phyloP scores from a whole-genome alignment of 2,329 filamentous ascomycete genomes.

The Talaromyces piceae region DNA sequence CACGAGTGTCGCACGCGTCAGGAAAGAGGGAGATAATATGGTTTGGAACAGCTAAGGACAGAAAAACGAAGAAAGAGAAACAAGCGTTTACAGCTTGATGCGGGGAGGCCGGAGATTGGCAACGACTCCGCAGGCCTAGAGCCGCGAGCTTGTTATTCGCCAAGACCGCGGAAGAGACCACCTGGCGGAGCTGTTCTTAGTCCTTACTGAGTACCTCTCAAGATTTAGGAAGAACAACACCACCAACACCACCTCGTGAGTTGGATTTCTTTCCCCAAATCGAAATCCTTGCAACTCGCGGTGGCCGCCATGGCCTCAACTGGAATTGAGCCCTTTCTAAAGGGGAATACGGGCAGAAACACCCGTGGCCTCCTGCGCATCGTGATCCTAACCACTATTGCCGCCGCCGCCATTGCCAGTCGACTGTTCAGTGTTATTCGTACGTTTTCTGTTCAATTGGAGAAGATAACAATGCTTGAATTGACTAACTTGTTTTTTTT shows the following conservation, averaged over 20 bases:
- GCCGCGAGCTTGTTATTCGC: constrained; percentile 17
- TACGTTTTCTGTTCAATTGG: constrained; percentile 41
- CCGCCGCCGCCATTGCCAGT: constrained; percentile 82
- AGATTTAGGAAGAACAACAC: neutral
- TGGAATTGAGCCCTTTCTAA: constrained; percentile 55
- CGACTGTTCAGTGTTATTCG: constrained; percentile 97
- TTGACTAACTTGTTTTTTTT: constrained; percentile 3
- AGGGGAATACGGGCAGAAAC: constrained; percentile 71
- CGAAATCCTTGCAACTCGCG: constrained; percentile 20
- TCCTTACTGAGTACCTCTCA: constrained; percentile 8
- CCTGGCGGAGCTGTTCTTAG: constrained; percentile 31
- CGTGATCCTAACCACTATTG: constrained; percentile 84
- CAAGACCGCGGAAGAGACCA: constrained; percentile 37
- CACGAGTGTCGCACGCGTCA: neutral
- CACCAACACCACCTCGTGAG: constrained; percentile 7
- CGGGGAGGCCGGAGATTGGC: constrained; percentile 1
- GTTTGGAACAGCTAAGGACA: no score
- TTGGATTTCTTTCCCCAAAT: constrained; percentile 18
- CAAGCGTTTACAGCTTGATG: neutral
- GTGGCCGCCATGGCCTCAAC: constrained; percentile 41
- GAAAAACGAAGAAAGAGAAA: neutral
- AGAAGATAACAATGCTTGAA: no score
- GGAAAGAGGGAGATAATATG: no score
- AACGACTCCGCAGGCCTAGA: constrained; percentile 4
- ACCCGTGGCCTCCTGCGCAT: constrained; percentile 79